phyloP scores from a whole-genome alignment of 108 stramenopile species.

The Nitzschia inconspicua region DNA sequence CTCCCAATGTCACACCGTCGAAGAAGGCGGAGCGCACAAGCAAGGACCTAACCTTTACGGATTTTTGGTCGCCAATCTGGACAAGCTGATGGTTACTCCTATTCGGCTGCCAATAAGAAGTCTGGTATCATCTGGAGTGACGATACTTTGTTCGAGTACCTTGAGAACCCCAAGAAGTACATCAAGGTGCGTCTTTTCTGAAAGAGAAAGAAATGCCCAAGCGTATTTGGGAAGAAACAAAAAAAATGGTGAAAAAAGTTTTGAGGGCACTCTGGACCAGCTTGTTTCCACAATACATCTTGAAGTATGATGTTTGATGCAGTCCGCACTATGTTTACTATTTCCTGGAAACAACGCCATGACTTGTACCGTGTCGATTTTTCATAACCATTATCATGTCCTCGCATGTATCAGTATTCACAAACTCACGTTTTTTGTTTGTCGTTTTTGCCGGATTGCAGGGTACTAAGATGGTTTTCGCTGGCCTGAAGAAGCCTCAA shows the following conservation, averaged over 20 bases:
- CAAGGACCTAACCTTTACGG: slow-evolving; percentile 99
- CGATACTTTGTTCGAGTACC: slow-evolving; percentile 95
- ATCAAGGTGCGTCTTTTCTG: slow-evolving; percentile 96
- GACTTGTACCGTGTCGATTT: no score
- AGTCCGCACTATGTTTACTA: no score
- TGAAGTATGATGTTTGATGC: no score
- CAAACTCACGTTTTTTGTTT: no score
- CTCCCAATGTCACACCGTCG: slow-evolving; percentile 99
- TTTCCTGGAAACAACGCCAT: no score
- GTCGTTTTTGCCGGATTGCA: no score
- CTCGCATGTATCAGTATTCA: no score
- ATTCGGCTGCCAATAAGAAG: slow-evolving; percentile 98
- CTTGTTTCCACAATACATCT: no score
- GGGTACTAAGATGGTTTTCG: slow-evolving; percentile 99
- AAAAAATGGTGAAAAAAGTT: not conserved
- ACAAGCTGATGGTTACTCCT: slow-evolving; percentile 94
- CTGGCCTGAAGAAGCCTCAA: slow-evolving; percentile 96
- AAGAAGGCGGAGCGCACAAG: slow-evolving; percentile 97
- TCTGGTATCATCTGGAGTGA: slow-evolving; percentile 94
- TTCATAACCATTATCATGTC: no score
- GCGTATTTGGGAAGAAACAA: not conserved
- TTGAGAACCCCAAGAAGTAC: slow-evolving; percentile 99
- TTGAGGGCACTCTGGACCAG: no score
- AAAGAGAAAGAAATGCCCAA: slow-evolving; percentile 14
- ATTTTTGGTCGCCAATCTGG: slow-evolving; percentile 98